A percentile compares a stretch with the other conserved stretches of the same genome.
These are phyloP conservation scores for Panicum virgatum DNA, from an alignment of 202 grass and related monocot genomes.

Conservation along the genomic window DNA sequence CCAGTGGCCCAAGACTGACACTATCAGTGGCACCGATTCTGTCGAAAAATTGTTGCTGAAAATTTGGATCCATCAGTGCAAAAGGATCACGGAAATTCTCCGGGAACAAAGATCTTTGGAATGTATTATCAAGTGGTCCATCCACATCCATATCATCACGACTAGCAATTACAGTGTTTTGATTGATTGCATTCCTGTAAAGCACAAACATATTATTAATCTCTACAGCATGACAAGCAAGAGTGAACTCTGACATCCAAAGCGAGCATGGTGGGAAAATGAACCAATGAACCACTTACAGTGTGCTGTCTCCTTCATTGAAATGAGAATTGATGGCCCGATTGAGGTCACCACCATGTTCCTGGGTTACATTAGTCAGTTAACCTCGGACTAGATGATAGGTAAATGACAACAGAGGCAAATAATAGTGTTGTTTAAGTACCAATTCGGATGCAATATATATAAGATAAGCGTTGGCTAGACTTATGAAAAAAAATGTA, in stretches of 20 bases:
- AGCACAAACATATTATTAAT: conserved; percentile 23
- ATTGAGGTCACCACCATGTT: conserved; percentile 90
- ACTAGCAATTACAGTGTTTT: conserved; percentile 36
- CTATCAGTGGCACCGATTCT: conserved; percentile 41
- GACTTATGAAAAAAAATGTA: not conserved
- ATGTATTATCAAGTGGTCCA: conserved; percentile 50
- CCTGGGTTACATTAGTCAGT: conserved; percentile 44
- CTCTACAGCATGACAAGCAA: not conserved
- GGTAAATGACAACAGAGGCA: conserved; percentile 1
- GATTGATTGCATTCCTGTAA: conserved; percentile 51
- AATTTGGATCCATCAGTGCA: conserved; percentile 56
- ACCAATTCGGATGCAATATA: not conserved
- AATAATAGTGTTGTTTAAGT: conserved; percentile 22
- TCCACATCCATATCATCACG: conserved; percentile 71
- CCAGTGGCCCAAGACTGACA: conserved; percentile 32
- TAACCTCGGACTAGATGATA: conserved; percentile 21
- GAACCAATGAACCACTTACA: conserved; percentile 50
- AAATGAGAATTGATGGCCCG: conserved; percentile 85
- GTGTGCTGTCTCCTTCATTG: conserved; percentile 61
- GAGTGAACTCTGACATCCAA: conserved; percentile 18
- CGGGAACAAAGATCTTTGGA: conserved; percentile 45
- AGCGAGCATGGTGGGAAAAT: conserved; percentile 16
- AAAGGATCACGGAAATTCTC: conserved; percentile 48
- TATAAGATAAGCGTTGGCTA: not conserved
- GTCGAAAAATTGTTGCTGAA: conserved; percentile 49